These are phyloP conservation scores for Breynia disticha DNA, from an alignment of 441 rosid species.

Conservation along the genomic window DNA sequence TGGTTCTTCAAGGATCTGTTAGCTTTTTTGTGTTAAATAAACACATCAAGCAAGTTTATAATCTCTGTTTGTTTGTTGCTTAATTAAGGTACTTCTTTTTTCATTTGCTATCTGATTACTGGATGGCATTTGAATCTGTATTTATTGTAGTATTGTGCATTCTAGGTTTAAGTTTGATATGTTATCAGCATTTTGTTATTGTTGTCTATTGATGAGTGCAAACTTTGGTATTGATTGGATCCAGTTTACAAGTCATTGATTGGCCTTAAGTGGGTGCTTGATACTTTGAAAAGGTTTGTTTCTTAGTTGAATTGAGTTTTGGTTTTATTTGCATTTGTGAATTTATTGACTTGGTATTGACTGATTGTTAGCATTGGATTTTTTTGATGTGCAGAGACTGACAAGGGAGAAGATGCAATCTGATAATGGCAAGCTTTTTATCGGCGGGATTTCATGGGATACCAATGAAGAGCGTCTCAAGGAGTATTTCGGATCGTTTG, in stretches of 20 bases:
- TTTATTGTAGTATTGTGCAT: neutral
- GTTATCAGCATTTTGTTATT: slow-evolving; percentile 4
- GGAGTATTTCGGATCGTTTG: slow-evolving; percentile 75
- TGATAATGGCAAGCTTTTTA: slow-evolving; percentile 83
- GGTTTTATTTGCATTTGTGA: slow-evolving; percentile 11
- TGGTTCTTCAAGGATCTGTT: slow-evolving; percentile 31
- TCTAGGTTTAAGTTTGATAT: slow-evolving; percentile 4
- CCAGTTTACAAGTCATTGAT: slow-evolving; percentile 7
- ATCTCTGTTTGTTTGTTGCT: slow-evolving; percentile 9
- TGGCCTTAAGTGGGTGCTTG: slow-evolving; percentile 7
- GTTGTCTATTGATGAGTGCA: neutral
- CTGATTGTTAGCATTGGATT: neutral
- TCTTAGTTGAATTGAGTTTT: slow-evolving; percentile 7
- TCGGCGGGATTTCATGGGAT: slow-evolving; percentile 99
- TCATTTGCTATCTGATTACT: slow-evolving; percentile 6
- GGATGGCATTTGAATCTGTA: slow-evolving; percentile 12
- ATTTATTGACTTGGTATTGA: slow-evolving; percentile 8
- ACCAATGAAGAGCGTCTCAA: slow-evolving; percentile 86
- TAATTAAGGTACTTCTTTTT: slow-evolving; percentile 22
- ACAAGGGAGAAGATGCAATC: slow-evolving; percentile 54
- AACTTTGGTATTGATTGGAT: slow-evolving; percentile 20
- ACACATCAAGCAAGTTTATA: neutral
- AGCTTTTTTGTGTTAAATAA: slow-evolving; percentile 7
- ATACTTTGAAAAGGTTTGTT: neutral
- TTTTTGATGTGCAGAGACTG: slow-evolving; percentile 7